Evolutionary conservation across 2,329 filamentous ascomycete species (phyloP).

Genomic region (Epicoccum sorghinum): DNA sequence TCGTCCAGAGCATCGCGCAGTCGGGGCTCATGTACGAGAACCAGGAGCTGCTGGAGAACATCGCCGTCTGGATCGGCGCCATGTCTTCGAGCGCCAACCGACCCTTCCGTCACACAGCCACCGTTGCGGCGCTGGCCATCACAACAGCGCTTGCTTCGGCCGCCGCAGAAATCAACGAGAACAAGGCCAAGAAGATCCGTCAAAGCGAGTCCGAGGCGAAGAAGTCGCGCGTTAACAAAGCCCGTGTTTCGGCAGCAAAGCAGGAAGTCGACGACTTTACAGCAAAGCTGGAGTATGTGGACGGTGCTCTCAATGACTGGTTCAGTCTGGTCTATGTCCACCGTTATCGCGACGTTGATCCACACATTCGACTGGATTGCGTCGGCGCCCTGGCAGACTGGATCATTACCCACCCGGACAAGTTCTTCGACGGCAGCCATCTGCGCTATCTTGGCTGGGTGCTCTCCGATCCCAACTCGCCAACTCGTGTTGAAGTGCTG

Average conservation of each 20-base stretch:
- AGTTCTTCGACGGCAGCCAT: constrained; percentile 90
- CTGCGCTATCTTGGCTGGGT: constrained; percentile 95
- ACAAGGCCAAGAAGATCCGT: constrained; percentile 76
- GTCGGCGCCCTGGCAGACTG: constrained; percentile 85
- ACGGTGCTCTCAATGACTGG: constrained; percentile 78
- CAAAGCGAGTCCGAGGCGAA: constrained; percentile 79
- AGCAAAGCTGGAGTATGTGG: constrained; percentile 70
- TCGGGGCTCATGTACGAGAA: constrained; percentile 83
- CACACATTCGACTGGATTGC: constrained; percentile 86
- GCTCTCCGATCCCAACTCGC: constrained; percentile 77
- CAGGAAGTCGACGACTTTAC: constrained; percentile 73
- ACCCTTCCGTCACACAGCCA: constrained; percentile 93
- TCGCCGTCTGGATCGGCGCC: constrained; percentile 85
- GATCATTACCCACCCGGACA: constrained; percentile 83
- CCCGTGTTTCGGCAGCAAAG: constrained; percentile 75
- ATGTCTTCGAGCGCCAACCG: constrained; percentile 89
- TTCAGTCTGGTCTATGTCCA: constrained; percentile 95
- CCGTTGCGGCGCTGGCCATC: constrained; percentile 80
- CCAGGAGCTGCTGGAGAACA: constrained; percentile 78
- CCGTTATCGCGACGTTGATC: constrained; percentile 91
- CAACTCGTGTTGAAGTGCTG: constrained; percentile 83
- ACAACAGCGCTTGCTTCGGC: constrained; percentile 78
- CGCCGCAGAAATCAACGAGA: constrained; percentile 71
- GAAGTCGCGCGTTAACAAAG: constrained; percentile 77
- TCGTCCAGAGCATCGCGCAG: constrained; percentile 80